Percentiles rank a stretch among this genome's conserved stretches.
Conservation (phyloP, 2,329 filamentous ascomycete genomes). For the Parastagonospora avenae region DNA sequence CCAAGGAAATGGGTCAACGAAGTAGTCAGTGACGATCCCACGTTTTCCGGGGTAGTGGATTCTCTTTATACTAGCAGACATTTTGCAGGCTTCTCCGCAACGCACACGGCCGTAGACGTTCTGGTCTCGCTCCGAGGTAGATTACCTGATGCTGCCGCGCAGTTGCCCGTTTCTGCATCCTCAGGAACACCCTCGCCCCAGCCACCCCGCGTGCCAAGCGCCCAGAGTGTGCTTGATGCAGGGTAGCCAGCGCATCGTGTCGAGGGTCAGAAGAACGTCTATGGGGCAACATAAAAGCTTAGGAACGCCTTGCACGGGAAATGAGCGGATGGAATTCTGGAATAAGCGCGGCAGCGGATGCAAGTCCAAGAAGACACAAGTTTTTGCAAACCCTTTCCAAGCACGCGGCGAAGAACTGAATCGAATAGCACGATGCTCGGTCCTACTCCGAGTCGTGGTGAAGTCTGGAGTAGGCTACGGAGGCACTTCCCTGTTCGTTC, state of each 20-base stretch:
- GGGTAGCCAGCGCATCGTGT: conserved; percentile 10
- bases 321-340: conserved; percentile 20
- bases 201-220: conserved; percentile 28
- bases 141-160: conserved; percentile 12
- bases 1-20: conserved; percentile 5
- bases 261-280: conserved; percentile 4
- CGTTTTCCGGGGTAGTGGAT: conserved; percentile 19
- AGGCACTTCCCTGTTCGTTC: not conserved
- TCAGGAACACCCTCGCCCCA: conserved; percentile 9
- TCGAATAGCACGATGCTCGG: conserved; percentile 8
- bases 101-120: conserved; percentile 6
- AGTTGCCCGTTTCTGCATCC: conserved; percentile 18
- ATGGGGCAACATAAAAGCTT: conserved; percentile 5
- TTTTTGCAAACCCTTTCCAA: conserved; percentile 4
- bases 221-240: conserved; percentile 12
- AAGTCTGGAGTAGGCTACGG: no score
- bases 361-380: conserved; percentile 14
- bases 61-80: conserved; percentile 25
- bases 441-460: conserved; percentile 7
- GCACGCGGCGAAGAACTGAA: not conserved
- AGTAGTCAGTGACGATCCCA: conserved; percentile 5
- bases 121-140: conserved; percentile 22
- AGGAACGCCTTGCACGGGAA: not conserved
- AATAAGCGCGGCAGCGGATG: conserved; percentile 21
- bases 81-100: conserved; percentile 32